Conservation (phyloP, 2,329 filamentous ascomycete species). For the Microcyclospora tardicrescens region DNA sequence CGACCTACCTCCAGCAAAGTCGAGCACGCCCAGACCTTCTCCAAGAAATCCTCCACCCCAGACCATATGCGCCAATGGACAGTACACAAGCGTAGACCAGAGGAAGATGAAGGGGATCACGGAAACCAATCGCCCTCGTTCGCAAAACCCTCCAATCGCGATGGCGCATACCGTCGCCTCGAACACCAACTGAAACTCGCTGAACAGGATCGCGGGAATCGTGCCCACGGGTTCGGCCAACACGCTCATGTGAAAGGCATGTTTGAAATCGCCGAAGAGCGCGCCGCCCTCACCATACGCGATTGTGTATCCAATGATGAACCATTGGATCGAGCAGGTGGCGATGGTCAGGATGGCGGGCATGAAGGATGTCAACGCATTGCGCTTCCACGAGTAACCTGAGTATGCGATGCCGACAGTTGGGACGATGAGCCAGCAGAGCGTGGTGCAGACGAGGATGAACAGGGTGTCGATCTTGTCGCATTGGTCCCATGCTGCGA, state of each 20-base stretch:
- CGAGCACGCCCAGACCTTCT: constrained; percentile 30
- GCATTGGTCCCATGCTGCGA: constrained; percentile 28
- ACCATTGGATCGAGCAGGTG: constrained; percentile 40
- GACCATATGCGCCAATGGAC: constrained; percentile 37
- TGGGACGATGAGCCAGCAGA: constrained; percentile 41
- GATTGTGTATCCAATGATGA: constrained; percentile 36
- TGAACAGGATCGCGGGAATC: constrained; percentile 39
- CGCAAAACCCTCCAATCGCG: constrained; percentile 36
- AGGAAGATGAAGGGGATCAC: constrained; percentile 38
- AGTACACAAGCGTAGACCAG: constrained; percentile 38
- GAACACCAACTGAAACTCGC: constrained; percentile 40
- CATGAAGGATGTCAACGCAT: constrained; percentile 36
- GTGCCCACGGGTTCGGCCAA: constrained; percentile 37
- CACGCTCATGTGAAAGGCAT: constrained; percentile 35
- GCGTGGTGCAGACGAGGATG: constrained; percentile 38
- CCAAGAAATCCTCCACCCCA: constrained; percentile 35
- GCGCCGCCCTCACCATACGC: constrained; percentile 36
- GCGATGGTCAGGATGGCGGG: constrained; percentile 35
- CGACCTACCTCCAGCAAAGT: constrained; percentile 30
- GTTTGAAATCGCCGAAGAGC: constrained; percentile 33
- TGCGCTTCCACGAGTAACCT: constrained; percentile 37
- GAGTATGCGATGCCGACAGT: constrained; percentile 40
- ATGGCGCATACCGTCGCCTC: constrained; percentile 40
- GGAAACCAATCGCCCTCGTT: constrained; percentile 34
- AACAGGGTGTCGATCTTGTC: constrained; percentile 41